Evolutionary conservation across 768 basidiomycete genomes (phyloP), one percentile per base, ranked within the genome.

Genomic region (Lentinula lateritia): DNA sequence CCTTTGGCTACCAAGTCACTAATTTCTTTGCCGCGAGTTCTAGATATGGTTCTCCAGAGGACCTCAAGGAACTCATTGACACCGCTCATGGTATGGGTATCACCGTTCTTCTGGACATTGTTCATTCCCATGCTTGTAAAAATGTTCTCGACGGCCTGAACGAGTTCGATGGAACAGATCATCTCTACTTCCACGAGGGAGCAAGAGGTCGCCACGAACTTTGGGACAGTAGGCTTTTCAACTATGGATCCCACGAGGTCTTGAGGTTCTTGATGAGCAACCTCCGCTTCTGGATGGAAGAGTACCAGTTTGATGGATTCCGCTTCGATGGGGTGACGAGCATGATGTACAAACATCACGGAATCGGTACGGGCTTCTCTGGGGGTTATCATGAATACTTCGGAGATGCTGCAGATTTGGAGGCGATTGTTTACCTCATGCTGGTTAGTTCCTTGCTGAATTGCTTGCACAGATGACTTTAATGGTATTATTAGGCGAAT

Each of bases 301-400:
- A 93, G 70, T 99, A 91, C 75, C 84, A 83, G 66, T 98, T 99
- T 72, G 97, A 98, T 68, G 97, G 97, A 10, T 99, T 98, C 84
- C 80, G 97, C 46, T 99, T 99, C 71, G 97, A 99, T 66, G 97
- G 97, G 32, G 97, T 99, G 52, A 99, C 97, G 3, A 95, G 93
- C 70, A 98, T 98, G 96, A 95, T 99, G 93, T 99, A 98, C 76
- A 77, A 85, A 56, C 97, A 99, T 70, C 97, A 98, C 73, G 97
- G 97, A 9, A 98, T 98, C 67, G 96, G 96, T 15, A 85, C 95
- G 7, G 97, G 96, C 16, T 99, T 99, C 77, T 96, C 94, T 45
- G 95, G 96, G 32, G 95, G 93, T 12, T 99, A 99, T 74, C 92
- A 97, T 70, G 97, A 99, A 74, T 99, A 99, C 75, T 99, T 98